Evolutionary conservation across 1,284 basidiomycete genomes (phyloP).

Genomic region (Austroboletus niveus): DNA sequence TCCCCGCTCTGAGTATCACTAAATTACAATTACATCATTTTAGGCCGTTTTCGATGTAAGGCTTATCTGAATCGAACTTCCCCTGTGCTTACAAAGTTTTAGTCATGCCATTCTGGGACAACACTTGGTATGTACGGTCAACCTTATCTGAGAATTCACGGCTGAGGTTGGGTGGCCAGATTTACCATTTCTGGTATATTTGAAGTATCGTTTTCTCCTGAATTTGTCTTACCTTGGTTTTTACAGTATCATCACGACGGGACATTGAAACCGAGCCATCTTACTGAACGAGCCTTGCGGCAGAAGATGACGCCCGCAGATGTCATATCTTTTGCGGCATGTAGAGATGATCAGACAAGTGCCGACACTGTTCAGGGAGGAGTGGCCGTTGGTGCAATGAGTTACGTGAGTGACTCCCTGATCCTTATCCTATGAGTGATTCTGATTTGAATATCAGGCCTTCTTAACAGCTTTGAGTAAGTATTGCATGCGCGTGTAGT

Average conservation of each 20-base stretch:
- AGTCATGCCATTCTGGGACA: slow-evolving; percentile 29
- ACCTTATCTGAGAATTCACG: not conserved
- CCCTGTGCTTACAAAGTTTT: slow-evolving; percentile 1
- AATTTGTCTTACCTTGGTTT: not conserved
- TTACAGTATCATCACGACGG: slow-evolving; percentile 62
- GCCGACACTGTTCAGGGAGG: slow-evolving; percentile 52
- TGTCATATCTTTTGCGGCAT: slow-evolving; percentile 69
- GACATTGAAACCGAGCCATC: slow-evolving; percentile 49
- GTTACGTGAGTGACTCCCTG: slow-evolving; percentile 43
- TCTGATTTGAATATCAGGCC: slow-evolving; percentile 45
- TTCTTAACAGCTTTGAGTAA: slow-evolving; percentile 61
- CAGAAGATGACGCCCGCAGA: slow-evolving; percentile 44
- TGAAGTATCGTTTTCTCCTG: not conserved
- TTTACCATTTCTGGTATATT: slow-evolving; percentile 57
- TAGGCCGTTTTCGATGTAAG: slow-evolving; percentile 74
- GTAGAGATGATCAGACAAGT: slow-evolving; percentile 77
- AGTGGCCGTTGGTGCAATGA: slow-evolving; percentile 71
- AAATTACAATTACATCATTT: not conserved
- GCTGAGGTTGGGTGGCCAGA: slow-evolving; percentile 37
- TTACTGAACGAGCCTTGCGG: slow-evolving; percentile 36
- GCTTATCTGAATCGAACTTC: not conserved
- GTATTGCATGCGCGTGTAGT: slow-evolving; percentile 14
- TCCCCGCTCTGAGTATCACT: not conserved
- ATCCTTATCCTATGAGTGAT: not conserved
- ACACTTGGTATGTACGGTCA: slow-evolving; percentile 23